These are phyloP conservation scores for Glycine latifolia DNA, from an alignment of 306 rosid species.

Conservation along the genomic window DNA sequence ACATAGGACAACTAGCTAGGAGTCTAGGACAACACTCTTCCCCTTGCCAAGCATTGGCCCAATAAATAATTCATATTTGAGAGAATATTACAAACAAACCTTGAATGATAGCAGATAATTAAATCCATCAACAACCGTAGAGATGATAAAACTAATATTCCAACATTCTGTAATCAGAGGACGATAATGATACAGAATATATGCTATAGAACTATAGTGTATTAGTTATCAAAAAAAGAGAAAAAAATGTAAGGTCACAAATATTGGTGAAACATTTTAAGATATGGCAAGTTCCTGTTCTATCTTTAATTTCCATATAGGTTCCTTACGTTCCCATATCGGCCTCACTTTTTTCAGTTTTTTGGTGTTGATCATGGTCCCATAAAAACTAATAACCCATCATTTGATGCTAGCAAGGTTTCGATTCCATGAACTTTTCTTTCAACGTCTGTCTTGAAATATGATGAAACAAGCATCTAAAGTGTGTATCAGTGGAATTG, in stretches of 20 bases:
- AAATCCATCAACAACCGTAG: neutral
- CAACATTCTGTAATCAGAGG: constrained; percentile 17
- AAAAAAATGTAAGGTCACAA: neutral
- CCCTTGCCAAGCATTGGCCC: too few species aligned
- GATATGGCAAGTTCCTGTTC: constrained; percentile 16
- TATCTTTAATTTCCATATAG: neutral
- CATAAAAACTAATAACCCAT: neutral
- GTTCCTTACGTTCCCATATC: neutral
- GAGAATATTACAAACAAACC: constrained; percentile 31
- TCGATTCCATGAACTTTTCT: constrained; percentile 10
- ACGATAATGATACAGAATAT: constrained; percentile 32
- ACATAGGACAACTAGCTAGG: neutral
- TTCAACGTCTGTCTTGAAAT: too few species aligned
- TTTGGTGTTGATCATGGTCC: constrained; percentile 5
- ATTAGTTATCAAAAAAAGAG: too few species aligned
- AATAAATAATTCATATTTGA: constrained; percentile 20
- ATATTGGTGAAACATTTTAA: constrained; percentile 10
- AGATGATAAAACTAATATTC: constrained; percentile 24
- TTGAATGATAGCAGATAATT: constrained; percentile 24
- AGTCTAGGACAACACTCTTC: neutral
- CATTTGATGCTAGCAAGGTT: neutral
- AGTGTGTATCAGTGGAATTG: too few species aligned
- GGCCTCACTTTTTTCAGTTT: neutral
- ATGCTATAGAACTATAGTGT: constrained; percentile 15
- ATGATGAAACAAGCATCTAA: too few species aligned